phyloP scores from a whole-genome alignment of 192 early-diverging fungal genomes.

The Rhizoclosmatium globosum region DNA sequence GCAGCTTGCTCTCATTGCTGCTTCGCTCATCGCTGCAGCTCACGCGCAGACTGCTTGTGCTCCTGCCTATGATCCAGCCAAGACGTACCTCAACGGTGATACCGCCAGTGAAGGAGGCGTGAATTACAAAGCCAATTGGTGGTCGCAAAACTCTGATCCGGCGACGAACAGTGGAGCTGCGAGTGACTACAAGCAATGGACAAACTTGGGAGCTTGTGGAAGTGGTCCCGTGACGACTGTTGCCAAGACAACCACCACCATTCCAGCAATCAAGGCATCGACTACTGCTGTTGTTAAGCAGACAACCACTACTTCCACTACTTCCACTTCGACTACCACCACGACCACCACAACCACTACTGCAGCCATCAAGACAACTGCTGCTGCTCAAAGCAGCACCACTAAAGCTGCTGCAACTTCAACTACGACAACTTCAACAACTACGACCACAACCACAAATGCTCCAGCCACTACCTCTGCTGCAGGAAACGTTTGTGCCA shows the following conservation, averaged over 20 bases:
- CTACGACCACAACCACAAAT: neutral
- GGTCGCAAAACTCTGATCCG: no score
- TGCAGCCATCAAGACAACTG: neutral
- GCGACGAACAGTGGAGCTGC: no score
- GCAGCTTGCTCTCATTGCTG: neutral
- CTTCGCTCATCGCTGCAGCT: neutral
- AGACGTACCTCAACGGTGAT: neutral
- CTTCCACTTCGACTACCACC: neutral
- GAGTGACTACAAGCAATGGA: no score
- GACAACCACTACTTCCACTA: neutral
- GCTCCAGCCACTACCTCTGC: neutral
- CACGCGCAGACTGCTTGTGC: neutral
- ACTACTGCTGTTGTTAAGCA: no score
- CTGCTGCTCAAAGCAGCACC: neutral
- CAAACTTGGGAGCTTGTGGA: no score
- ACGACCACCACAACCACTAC: conserved; percentile 10
- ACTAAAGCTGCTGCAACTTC: conserved; percentile 9
- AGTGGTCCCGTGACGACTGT: no score
- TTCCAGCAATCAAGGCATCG: no score
- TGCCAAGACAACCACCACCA: no score
- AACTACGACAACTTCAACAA: neutral
- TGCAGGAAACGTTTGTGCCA: neutral
- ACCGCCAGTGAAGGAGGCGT: no score
- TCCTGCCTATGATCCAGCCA: neutral
- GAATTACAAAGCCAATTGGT: no score